A percentile compares a stretch with the other conserved stretches of the same genome.
Evolutionary conservation across 495 filamentous ascomycete genomes (phyloP).

Genomic region (Podospora comata): DNA sequence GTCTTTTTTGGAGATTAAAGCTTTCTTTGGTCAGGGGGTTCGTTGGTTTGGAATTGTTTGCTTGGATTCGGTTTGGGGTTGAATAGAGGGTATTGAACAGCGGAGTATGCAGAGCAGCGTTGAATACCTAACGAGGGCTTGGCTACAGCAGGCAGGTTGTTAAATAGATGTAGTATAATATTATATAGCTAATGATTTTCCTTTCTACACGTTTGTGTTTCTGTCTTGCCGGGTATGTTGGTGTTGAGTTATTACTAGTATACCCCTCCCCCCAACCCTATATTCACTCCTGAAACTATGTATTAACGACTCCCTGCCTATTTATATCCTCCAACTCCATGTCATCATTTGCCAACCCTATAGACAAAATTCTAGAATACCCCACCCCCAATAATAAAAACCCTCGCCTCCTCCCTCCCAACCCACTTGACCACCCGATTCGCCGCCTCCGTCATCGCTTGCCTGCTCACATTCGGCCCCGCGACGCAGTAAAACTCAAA

Average conservation of each 20-base stretch:
- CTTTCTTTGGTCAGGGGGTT: not conserved
- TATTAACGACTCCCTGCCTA: too few species aligned
- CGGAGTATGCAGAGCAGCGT: too few species aligned
- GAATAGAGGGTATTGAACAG: too few species aligned
- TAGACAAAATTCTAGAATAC: conserved; percentile 46
- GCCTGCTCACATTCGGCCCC: conserved; percentile 71
- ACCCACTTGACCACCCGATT: conserved; percentile 88
- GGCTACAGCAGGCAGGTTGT: not conserved
- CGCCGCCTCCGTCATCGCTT: conserved; percentile 76
- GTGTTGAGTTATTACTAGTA: not conserved
- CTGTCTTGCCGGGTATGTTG: not conserved
- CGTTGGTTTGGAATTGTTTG: too few species aligned
- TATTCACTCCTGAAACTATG: too few species aligned
- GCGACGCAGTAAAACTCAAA: conserved; percentile 96
- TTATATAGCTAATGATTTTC: not conserved
- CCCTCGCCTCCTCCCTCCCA: conserved; percentile 79
- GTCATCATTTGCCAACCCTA: too few species aligned
- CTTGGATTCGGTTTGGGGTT: too few species aligned
- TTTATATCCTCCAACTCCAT: too few species aligned
- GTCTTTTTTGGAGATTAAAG: too few species aligned
- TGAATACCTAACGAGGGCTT: too few species aligned
- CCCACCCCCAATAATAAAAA: conserved; percentile 94
- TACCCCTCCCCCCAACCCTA: not conserved
- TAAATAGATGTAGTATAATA: not conserved
- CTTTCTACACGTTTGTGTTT: not conserved